A percentile compares a stretch with the other conserved stretches of the same genome.
These are phyloP conservation scores for Amyloporia xantha DNA, from an alignment of 768 basidiomycete species.

Conservation along the genomic window DNA sequence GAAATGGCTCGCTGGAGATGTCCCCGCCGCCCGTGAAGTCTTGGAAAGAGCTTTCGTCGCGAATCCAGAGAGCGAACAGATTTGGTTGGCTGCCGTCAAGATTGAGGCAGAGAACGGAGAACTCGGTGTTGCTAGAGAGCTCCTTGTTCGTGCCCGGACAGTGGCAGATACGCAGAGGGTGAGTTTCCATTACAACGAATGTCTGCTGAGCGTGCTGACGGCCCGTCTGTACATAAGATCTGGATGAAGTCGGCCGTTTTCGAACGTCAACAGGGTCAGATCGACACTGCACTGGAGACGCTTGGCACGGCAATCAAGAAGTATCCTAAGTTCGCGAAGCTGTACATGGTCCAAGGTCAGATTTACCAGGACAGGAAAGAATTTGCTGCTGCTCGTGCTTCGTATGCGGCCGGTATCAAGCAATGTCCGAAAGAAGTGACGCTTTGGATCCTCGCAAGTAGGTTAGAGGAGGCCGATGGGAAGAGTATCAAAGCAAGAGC, in stretches of 20 bases:
- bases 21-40: conserved; percentile 84
- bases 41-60: conserved; percentile 87
- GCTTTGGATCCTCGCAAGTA: conserved; percentile 84
- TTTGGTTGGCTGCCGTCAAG: conserved; percentile 97
- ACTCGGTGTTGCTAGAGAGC: conserved; percentile 74
- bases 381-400: conserved; percentile 60
- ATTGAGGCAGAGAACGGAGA: conserved; percentile 95
- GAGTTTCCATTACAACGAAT: too few species aligned
- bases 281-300: conserved; percentile 67
- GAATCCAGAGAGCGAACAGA: conserved; percentile 94
- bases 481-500: conserved; percentile 91
- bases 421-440: conserved; percentile 79
- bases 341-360: conserved; percentile 97
- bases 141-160: conserved; percentile 82
- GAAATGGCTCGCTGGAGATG: conserved; percentile 87
- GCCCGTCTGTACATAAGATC: too few species aligned
- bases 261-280: conserved; percentile 81
- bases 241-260: conserved; percentile 99
- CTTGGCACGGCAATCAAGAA: conserved; percentile 68
- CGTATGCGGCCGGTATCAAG: conserved; percentile 81
- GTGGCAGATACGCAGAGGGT: conserved; percentile 92
- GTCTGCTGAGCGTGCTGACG: too few species aligned
- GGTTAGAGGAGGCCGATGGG: conserved; percentile 85
- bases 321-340: conserved; percentile 85
- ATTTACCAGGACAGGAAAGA: conserved; percentile 66